phyloP scores from a whole-genome alignment of 768 basidiomycete genomes.

The Glaciozyma antarctica region DNA sequence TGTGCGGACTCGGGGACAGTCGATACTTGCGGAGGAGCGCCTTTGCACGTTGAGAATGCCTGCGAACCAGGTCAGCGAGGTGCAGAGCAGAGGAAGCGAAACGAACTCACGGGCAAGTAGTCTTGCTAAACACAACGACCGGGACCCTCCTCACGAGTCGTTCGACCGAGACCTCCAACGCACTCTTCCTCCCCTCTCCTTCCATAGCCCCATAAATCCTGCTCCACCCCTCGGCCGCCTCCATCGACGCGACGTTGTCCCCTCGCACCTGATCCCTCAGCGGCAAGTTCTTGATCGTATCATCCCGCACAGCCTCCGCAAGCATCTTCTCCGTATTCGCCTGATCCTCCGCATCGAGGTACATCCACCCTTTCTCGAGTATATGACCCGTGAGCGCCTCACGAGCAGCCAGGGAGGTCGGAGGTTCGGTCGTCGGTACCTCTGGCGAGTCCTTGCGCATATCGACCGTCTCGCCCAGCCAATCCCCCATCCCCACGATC shows the following conservation, averaged over 20 bases:
- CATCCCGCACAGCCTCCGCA: background rate
- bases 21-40: background rate
- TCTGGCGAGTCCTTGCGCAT: background rate
- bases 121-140: slow-evolving; percentile 20
- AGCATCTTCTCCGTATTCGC: slow-evolving; percentile 6
- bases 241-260: background rate
- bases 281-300: slow-evolving; percentile 2
- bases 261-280: slow-evolving; percentile 12
- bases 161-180: slow-evolving; percentile 19
- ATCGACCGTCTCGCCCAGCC: slow-evolving; percentile 13
- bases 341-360: slow-evolving; percentile 7
- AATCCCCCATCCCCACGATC: slow-evolving; percentile 12
- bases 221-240: slow-evolving; percentile 12
- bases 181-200: slow-evolving; percentile 12
- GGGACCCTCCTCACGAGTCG: slow-evolving; percentile 6
- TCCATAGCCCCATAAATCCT: slow-evolving; percentile 8
- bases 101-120: slow-evolving; percentile 18
- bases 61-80: background rate
- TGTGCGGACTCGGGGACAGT: background rate
- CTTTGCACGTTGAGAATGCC: slow-evolving; percentile 17
- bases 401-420: background rate
- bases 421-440: background rate
- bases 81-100: background rate
- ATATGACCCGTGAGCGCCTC: slow-evolving; percentile 4
- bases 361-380: slow-evolving; percentile 7